Evolutionary conservation across 306 rosid genomes (phyloP).

Genomic region (Psophocarpus tetragonolobus): DNA sequence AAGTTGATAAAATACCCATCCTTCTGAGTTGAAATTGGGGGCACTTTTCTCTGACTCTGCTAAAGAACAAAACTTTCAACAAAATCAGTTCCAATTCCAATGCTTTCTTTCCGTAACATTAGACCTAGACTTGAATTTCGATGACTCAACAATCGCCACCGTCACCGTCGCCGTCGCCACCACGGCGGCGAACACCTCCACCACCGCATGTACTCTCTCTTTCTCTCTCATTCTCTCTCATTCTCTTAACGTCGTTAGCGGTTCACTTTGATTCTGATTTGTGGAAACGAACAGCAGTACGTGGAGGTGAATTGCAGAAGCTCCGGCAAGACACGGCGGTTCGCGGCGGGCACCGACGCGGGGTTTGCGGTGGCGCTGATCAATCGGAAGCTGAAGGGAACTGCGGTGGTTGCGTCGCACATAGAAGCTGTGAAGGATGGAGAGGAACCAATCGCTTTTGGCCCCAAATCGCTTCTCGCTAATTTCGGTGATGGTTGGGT

Average conservation of each 20-base stretch:
- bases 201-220: conserved; percentile 4
- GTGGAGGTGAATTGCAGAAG: conserved; percentile 65
- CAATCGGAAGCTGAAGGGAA: conserved; percentile 48
- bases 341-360: conserved; percentile 67
- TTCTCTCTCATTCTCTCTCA: neutral
- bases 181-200: neutral
- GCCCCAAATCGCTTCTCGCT: conserved; percentile 58
- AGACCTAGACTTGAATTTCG: neutral
- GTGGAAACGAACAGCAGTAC: conserved; percentile 33
- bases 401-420: conserved; percentile 40
- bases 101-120: neutral
- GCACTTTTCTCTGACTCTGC: neutral
- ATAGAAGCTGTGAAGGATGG: conserved; percentile 70
- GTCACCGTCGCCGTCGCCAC: neutral
- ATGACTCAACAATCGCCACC: conserved; percentile 21
- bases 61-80: neutral
- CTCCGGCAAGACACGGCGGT: conserved; percentile 68
- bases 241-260: neutral
- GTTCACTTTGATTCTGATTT: conserved; percentile 3
- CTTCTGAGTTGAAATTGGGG: neutral
- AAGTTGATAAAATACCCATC: neutral
- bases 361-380: conserved; percentile 63
- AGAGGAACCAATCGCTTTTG: conserved; percentile 75
- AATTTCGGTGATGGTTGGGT: conserved; percentile 63
- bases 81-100: neutral